phyloP scores from a whole-genome alignment of 1,284 basidiomycete genomes.

The Trichosporon inkin region DNA sequence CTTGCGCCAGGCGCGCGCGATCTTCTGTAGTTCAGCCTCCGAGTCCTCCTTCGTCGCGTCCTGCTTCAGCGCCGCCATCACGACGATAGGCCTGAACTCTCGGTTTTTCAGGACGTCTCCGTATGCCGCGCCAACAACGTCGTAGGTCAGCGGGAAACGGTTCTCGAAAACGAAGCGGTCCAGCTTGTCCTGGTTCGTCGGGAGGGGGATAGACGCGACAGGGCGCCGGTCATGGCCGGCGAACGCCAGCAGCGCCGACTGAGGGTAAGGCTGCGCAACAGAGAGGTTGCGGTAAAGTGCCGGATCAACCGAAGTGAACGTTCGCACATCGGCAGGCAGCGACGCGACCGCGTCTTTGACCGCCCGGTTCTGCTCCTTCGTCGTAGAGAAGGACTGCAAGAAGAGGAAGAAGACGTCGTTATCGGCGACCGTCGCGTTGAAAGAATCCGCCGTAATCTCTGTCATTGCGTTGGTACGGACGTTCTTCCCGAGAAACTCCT shows the following conservation, averaged over 20 bases:
- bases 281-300: conserved; percentile 56
- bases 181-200: conserved; percentile 30
- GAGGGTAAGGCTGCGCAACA: conserved; percentile 52
- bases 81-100: conserved; percentile 62
- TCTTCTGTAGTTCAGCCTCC: conserved; percentile 53
- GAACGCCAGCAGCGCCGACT: conserved; percentile 66
- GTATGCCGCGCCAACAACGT: conserved; percentile 71
- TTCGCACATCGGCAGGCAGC: conserved; percentile 65
- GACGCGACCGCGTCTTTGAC: conserved; percentile 56
- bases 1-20: conserved; percentile 63
- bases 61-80: conserved; percentile 57
- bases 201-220: conserved; percentile 40
- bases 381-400: conserved; percentile 56
- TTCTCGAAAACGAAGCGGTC: conserved; percentile 61
- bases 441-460: conserved; percentile 48
- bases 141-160: conserved; percentile 64
- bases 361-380: conserved; percentile 46
- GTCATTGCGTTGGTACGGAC: conserved; percentile 51
- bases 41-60: conserved; percentile 32
- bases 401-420: conserved; percentile 70
- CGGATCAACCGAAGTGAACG: conserved; percentile 56
- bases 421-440: conserved; percentile 56
- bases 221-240: conserved; percentile 58
- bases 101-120: conserved; percentile 72
- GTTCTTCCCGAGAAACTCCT: conserved; percentile 60